phyloP scores from a whole-genome alignment of 805 yeast species.

The Cyberlindnera veronae region DNA sequence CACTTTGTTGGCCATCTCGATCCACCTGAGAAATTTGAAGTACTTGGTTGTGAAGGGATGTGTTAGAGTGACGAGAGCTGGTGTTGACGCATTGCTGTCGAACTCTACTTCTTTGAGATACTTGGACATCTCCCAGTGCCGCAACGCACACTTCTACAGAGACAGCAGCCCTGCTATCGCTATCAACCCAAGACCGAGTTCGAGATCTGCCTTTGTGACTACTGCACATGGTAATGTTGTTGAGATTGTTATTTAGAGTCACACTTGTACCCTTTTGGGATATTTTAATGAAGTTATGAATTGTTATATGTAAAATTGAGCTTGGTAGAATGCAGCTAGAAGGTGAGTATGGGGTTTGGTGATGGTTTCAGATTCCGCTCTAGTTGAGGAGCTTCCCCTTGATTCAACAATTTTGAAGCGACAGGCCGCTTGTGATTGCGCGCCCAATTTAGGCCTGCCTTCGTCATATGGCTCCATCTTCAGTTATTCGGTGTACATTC shows the following conservation, averaged over 20 bases:
- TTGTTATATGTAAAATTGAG: no score
- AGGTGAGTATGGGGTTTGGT: no score
- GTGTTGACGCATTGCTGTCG: slow-evolving; percentile 62
- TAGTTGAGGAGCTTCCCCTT: no score
- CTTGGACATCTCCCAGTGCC: slow-evolving; percentile 68
- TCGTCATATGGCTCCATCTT: no score
- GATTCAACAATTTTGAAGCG: no score
- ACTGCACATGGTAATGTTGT: slow-evolving; percentile 51
- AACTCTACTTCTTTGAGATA: slow-evolving; percentile 50
- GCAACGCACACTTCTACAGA: slow-evolving; percentile 60
- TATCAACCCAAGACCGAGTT: slow-evolving; percentile 46
- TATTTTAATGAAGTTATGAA: no score
- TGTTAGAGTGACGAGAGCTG: slow-evolving; percentile 71
- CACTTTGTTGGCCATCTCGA: slow-evolving; percentile 56
- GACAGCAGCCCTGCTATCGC: slow-evolving; percentile 57
- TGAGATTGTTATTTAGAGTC: slow-evolving; percentile 55
- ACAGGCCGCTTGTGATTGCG: no score
- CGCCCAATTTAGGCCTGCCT: no score
- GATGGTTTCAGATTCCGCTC: no score
- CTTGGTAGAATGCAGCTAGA: no score
- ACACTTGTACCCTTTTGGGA: no score
- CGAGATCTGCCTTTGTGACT: slow-evolving; percentile 56
- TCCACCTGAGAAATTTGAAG: slow-evolving; percentile 47
- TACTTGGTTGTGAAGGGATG: slow-evolving; percentile 61
- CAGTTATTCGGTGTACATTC: no score